These are phyloP conservation scores for Pelargonium cotyledonis DNA, from an alignment of 441 rosid genomes.

Conservation along the genomic window DNA sequence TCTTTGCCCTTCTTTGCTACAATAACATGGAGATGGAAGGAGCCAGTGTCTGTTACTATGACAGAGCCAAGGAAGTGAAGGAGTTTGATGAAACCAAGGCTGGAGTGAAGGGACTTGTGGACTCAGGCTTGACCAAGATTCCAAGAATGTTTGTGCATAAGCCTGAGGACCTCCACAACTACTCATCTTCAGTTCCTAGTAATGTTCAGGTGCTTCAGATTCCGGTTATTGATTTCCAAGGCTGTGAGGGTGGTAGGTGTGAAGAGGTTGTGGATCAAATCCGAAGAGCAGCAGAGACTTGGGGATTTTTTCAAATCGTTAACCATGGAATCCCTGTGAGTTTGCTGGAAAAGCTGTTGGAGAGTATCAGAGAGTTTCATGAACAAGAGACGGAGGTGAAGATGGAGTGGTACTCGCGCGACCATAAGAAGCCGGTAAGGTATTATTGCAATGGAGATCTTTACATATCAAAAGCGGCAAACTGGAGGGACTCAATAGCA, in stretches of 20 bases:
- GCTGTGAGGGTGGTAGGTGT: constrained; percentile 19
- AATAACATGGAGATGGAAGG: constrained; percentile 8
- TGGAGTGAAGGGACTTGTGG: constrained; percentile 44
- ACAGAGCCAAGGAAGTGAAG: constrained; percentile 31
- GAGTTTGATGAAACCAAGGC: constrained; percentile 43
- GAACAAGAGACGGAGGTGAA: constrained; percentile 42
- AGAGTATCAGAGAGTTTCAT: constrained; percentile 34
- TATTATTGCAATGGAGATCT: constrained; percentile 41
- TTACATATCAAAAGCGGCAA: constrained; percentile 35
- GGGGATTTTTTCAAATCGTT: constrained; percentile 58
- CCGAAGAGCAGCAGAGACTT: constrained; percentile 32
- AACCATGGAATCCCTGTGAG: constrained; percentile 42
- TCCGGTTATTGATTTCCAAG: constrained; percentile 47
- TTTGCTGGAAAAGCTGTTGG: constrained; percentile 40
- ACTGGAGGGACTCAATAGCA: constrained; percentile 43
- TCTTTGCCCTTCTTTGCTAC: neutral
- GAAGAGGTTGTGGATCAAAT: constrained; percentile 28
- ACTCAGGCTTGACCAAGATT: constrained; percentile 31
- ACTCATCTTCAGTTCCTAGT: neutral
- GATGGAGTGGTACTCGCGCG: constrained; percentile 44
- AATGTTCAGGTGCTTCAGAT: constrained; percentile 17
- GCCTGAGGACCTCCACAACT: constrained; percentile 17
- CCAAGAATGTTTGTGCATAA: constrained; percentile 40
- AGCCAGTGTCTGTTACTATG: constrained; percentile 21
- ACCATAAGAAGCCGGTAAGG: constrained; percentile 28